Percentiles rank a stretch among this genome's conserved stretches.
Conservation (phyloP, 257 asterid species). For the Solanum piurae region DNA sequence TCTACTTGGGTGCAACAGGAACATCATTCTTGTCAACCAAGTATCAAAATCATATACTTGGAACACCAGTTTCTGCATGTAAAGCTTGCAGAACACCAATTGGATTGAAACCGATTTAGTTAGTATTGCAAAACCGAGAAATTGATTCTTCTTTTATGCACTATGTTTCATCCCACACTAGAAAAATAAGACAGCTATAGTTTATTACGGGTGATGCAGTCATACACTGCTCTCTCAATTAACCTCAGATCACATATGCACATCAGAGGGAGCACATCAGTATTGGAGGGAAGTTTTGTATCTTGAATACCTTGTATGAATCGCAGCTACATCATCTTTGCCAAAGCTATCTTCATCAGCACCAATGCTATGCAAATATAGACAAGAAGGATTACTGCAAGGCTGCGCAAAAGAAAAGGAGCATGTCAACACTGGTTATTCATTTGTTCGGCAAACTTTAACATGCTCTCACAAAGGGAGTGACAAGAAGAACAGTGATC, state of each 20-base stretch:
- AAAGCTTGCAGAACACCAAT: neutral
- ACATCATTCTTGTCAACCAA: neutral
- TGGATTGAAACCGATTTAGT: neutral
- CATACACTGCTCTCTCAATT: neutral
- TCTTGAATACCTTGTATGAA: slow-evolving; percentile 70
- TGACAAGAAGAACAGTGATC: neutral
- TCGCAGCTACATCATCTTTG: slow-evolving; percentile 93
- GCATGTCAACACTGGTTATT: slow-evolving; percentile 11
- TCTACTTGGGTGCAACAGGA: neutral
- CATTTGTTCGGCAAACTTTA: neutral
- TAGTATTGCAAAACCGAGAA: neutral
- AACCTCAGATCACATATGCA: neutral
- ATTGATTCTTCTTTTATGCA: neutral
- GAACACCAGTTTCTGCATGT: neutral
- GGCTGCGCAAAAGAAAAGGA: slow-evolving; percentile 45
- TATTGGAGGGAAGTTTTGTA: neutral
- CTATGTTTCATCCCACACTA: neutral
- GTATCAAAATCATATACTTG: neutral
- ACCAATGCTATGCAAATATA: slow-evolving; percentile 87
- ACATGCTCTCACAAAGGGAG: neutral
- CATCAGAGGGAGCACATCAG: neutral
- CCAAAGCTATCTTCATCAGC: slow-evolving; percentile 96
- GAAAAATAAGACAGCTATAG: neutral
- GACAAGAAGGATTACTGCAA: slow-evolving; percentile 84
- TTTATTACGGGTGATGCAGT: neutral